Percentiles rank a stretch among this genome's conserved stretches.
Conservation (phyloP, 106 monocot species). For the Hemerocallis citrina region DNA sequence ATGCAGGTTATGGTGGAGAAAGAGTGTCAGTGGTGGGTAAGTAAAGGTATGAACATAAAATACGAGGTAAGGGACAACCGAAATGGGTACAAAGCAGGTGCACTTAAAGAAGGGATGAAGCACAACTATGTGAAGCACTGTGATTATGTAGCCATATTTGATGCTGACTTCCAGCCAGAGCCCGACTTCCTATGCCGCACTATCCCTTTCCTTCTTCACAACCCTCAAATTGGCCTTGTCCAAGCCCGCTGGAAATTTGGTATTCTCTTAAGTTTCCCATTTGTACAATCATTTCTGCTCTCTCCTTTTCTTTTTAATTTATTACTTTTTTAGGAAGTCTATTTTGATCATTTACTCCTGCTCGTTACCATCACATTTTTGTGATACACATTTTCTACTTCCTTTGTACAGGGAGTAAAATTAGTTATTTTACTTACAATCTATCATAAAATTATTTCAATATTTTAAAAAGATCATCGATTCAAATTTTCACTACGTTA, state of each 20-base stretch:
- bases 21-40: constrained; percentile 35
- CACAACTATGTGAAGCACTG: constrained; percentile 37
- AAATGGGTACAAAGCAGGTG: constrained; percentile 50
- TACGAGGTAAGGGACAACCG: constrained; percentile 43
- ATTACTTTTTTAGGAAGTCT: no score
- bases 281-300: not conserved
- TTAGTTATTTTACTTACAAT: no score
- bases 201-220: constrained; percentile 43
- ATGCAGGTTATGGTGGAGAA: constrained; percentile 33
- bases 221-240: constrained; percentile 33
- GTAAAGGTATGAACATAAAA: constrained; percentile 39
- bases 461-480: no score
- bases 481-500: no score
- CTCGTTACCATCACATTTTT: no score
- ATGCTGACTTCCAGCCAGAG: constrained; percentile 57
- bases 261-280: no score
- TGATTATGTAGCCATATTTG: constrained; percentile 39
- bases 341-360: no score
- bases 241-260: constrained; percentile 55
- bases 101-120: constrained; percentile 49
- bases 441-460: no score
- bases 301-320: not conserved
- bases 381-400: no score
- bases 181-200: constrained; percentile 36
- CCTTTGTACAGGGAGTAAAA: no score